These are phyloP conservation scores for Chrysoporthe deuterocubensis DNA, from an alignment of 2,329 filamentous ascomycete species.

Conservation along the genomic window DNA sequence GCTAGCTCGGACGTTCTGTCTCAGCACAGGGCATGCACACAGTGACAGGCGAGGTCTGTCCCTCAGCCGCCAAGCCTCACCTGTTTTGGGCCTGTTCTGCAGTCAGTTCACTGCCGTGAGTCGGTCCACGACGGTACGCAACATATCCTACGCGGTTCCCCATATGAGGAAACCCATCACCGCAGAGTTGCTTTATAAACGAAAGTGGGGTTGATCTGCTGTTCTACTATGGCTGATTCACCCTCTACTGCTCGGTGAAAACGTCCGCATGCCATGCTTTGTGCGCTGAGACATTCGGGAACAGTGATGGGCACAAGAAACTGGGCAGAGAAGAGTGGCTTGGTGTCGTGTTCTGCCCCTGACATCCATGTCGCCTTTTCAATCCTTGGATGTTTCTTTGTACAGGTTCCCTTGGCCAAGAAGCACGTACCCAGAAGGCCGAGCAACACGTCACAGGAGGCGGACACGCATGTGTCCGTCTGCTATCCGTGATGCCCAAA, in stretches of 20 bases:
- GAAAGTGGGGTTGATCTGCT: background rate
- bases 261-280: conserved; percentile 19
- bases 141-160: background rate
- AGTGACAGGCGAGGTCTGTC: background rate
- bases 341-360: conserved; percentile 7
- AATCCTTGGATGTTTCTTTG: background rate
- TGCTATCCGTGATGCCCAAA: conserved; percentile 7
- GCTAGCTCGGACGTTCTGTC: conserved; percentile 17
- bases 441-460: conserved; percentile 19
- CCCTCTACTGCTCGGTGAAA: background rate
- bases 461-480: conserved; percentile 19
- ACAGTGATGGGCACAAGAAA: conserved; percentile 20
- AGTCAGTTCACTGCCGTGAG: background rate
- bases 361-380: background rate
- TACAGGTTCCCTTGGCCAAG: background rate
- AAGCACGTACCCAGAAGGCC: background rate
- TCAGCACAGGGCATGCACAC: conserved; percentile 17
- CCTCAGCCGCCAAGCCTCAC: background rate
- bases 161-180: background rate
- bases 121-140: background rate
- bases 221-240: background rate
- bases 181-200: background rate
- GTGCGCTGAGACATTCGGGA: conserved; percentile 27
- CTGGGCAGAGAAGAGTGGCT: conserved; percentile 14
- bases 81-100: background rate